Base-by-base conservation (phyloP, 2,329 filamentous ascomycete species). In the Lachnellula hyalina region DNA sequence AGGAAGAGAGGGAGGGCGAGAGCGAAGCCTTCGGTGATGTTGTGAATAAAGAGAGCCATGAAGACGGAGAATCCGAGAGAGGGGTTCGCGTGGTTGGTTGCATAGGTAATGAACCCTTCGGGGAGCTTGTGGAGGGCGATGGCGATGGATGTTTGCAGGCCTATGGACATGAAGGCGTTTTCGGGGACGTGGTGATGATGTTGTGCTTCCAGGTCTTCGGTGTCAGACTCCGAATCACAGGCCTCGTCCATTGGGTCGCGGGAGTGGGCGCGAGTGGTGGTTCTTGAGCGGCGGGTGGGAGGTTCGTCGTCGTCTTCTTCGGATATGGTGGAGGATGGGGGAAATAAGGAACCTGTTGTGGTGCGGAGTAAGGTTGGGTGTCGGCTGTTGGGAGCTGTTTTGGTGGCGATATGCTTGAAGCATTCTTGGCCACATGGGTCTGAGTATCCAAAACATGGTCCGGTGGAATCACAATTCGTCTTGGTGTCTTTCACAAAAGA, bases 71-170 rank as follows among this genome's bases (percentile, higher is more conserved):
- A 84, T 19, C 94, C 94, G 0, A 99, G 82, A 0, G 81, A 78
- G 0, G 94, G 92, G 69, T 92, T 97, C 12, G 91, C 93, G 69
- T 99, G 94, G 72, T 97, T 99, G 9, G 94, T 96, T 9, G 94
- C 93, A 70, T 95, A 99, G 1, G 93, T 97, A 63, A 99, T 86
- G 69, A 87, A 87, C 21, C 84, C 84, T 66, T 87, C 94, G 1
- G 94, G 94, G 36, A 97, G 87, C 70, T 99, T 99, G 76, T 99
- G 94, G 1, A 99, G 77, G 7, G 93, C 91, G 60, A 99, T 97
- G 5, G 94, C 94, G 49, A 96, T 86, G 15, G 90, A 93, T 0
- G 94, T 97, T 71, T 99, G 94, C 0, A 99, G 81, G n/a, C 94
- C 92, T 57, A 97, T 94, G 51, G 89, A 89, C 59, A 97, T 77